Conservation (phyloP, 371 early-diverging fungal species). For the Amoeboradix gromovi region DNA sequence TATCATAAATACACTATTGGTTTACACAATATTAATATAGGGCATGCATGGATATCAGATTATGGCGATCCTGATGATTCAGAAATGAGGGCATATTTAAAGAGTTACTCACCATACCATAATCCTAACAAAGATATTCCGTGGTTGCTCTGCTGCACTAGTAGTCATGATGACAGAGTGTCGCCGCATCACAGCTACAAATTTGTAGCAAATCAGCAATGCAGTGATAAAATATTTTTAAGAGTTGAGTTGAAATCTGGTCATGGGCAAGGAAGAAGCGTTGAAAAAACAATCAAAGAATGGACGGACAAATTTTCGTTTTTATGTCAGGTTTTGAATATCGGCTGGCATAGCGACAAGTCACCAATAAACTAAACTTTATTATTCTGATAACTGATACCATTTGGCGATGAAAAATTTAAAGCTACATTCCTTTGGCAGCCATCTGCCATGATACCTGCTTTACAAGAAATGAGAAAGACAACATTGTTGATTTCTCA, state of each 20-base stretch:
- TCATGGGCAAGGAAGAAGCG: background rate
- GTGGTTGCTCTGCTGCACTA: background rate
- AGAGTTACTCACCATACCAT: background rate
- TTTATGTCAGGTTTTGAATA: background rate
- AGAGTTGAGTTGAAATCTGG: background rate
- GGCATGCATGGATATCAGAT: background rate
- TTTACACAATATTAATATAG: no score
- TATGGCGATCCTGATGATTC: background rate
- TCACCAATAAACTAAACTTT: no score
- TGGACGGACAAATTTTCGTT: background rate
- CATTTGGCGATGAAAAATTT: no score
- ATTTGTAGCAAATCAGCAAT: background rate
- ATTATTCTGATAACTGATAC: no score
- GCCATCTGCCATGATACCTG: no score
- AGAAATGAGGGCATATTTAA: background rate
- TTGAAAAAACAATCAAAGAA: background rate
- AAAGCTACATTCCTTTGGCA: no score
- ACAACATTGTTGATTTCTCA: no score
- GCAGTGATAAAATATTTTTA: background rate
- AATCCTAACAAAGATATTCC: background rate
- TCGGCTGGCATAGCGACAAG: no score
- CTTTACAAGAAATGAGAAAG: no score
- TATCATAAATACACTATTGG: background rate
- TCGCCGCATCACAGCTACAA: background rate
- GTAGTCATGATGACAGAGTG: background rate